Base-by-base conservation (phyloP, 768 basidiomycete genomes). In the Lanmaoa pseudosensibilis region DNA sequence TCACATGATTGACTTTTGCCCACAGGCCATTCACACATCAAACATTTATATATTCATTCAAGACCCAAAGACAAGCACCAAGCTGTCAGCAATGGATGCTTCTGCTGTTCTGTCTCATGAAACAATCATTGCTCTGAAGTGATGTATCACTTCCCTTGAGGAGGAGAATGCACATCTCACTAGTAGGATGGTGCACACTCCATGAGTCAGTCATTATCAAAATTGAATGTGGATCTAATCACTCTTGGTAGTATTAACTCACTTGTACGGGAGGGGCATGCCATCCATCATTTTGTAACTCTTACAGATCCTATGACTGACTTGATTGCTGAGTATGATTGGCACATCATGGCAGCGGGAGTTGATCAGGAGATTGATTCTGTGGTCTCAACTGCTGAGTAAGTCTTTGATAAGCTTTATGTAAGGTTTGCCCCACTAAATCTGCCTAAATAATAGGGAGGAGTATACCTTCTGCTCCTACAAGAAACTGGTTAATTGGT, bases 261-360 rank as follows among this genome's bases (percentile, higher is more conserved):
- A 27, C 6, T 27, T 27, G 27, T 43, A 4, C 16, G 21, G 12
- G 36, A 48, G 21, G 50, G 58, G 15, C 39, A 45, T 23, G 49
- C 34, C 6, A 47, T 59, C 5, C 54, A 25, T 15, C 10, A 54
- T 15, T 54, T 59, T 9, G 54, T 59, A 16, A 33, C 21, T 34
- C 25, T 59, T 1, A 15, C 15, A 0, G 46, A 50, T 11, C 38
- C 25, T 11, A 7, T 59, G 0, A 38, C 44, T 10, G 50, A 50
- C 6, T 18, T 59, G 9, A 18, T 59, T 8, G 43, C 34, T 5
- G 54, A 59, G n/a, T 10, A 55, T 11, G 38, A 56, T 7, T 23
- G 50, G 25, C 40, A 36, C 7, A 18, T 59, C n/a, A 36, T 51
- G 23, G 12, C 56, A 13, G 40, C 30, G 4, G 53, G 25, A 7